phyloP scores from a whole-genome alignment of 139 green algal species.

The Coelastrella sp. region DNA sequence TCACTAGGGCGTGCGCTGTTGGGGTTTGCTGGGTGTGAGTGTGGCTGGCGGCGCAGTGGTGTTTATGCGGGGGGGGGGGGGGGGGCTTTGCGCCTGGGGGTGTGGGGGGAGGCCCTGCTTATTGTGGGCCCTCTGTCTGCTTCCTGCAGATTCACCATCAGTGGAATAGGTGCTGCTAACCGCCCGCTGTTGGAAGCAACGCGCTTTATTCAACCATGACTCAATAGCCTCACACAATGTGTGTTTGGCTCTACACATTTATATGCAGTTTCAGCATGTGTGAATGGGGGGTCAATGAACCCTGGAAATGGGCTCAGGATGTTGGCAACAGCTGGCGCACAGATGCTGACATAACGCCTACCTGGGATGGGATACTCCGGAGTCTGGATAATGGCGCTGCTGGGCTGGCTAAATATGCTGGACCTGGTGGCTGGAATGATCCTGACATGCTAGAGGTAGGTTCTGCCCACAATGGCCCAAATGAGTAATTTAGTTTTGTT shows the following conservation, averaged over 20 bases:
- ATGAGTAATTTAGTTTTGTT: too few species aligned
- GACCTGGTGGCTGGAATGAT: conserved; percentile 76
- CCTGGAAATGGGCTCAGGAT: not conserved
- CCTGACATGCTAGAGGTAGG: conserved; percentile 80
- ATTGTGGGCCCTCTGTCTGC: too few species aligned
- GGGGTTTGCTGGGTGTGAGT: not conserved
- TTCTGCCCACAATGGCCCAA: too few species aligned
- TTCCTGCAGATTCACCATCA: too few species aligned
- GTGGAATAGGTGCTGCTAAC: too few species aligned
- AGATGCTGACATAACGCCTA: not conserved
- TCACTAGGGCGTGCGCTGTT: not conserved
- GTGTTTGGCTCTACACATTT: not conserved
- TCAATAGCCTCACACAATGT: not conserved
- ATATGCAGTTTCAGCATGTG: conserved; percentile 44
- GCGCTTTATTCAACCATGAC: not conserved
- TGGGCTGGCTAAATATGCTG: conserved; percentile 65
- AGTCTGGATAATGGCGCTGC: conserved; percentile 52
- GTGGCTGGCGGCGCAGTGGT: too few species aligned
- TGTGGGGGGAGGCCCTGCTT: too few species aligned
- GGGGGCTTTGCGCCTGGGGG: too few species aligned
- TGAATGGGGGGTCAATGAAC: conserved; percentile 12
- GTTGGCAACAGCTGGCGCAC: conserved; percentile 45
- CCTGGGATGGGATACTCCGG: conserved; percentile 17
- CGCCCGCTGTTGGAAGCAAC: too few species aligned
- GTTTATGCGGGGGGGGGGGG: too few species aligned